Conservation (phyloP, 192 early-diverging fungal species). For the Coemansia sp. region DNA sequence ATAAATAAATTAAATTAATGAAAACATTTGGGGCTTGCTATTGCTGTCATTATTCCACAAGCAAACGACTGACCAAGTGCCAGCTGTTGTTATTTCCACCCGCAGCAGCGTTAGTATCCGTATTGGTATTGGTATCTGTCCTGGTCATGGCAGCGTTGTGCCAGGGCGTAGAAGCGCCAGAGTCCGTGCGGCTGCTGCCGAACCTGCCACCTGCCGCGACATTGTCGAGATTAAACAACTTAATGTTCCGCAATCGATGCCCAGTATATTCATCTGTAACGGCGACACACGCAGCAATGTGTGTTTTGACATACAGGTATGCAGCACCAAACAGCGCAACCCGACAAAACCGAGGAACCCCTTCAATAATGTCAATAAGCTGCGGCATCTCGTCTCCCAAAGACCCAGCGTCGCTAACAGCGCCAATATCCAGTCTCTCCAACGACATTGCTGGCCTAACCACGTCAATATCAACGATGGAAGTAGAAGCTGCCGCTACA, state of each 20-base stretch:
- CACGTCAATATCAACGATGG: neutral
- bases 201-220: neutral
- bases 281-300: constrained; percentile 1
- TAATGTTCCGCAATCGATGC: neutral
- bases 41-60: constrained; percentile 7
- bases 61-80: constrained; percentile 17
- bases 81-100: constrained; percentile 14
- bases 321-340: constrained; percentile 28
- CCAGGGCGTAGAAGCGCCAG: neutral
- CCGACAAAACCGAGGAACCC: neutral
- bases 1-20: neutral
- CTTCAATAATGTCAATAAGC: constrained; percentile 4
- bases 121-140: neutral
- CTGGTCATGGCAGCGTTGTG: neutral
- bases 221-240: constrained; percentile 1
- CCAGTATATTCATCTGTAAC: neutral
- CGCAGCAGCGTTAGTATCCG: neutral
- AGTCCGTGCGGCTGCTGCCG: neutral
- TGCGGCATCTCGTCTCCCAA: constrained; percentile 8
- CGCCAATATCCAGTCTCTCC: constrained; percentile 21
- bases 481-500: neutral
- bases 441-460: neutral
- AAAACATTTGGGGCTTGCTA: neutral
- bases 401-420: constrained; percentile 5
- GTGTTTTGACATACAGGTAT: constrained; percentile 25